These are phyloP conservation scores for Microcyclosporella mali DNA, from an alignment of 2,329 filamentous ascomycete genomes.

Conservation along the genomic window DNA sequence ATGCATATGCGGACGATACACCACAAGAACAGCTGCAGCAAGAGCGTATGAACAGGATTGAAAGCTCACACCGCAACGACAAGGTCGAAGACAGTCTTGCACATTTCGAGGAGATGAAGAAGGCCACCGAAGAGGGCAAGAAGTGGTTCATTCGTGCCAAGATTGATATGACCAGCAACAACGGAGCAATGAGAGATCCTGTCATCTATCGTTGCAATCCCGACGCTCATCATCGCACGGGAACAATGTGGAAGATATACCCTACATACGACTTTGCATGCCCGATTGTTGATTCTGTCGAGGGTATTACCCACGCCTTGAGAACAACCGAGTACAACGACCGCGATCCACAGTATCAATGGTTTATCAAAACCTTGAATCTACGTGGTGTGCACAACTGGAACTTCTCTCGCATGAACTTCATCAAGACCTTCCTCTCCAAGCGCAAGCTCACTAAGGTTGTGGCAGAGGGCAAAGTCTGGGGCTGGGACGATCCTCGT, in stretches of 20 bases:
- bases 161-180: slow-evolving; percentile 83
- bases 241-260: slow-evolving; percentile 75
- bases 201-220: slow-evolving; percentile 95
- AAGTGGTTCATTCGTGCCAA: slow-evolving; percentile 92
- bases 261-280: slow-evolving; percentile 84
- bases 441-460: slow-evolving; percentile 83
- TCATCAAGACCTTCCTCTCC: slow-evolving; percentile 73
- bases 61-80: slow-evolving; percentile 73
- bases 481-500: slow-evolving; percentile 80
- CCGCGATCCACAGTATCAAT: slow-evolving; percentile 79
- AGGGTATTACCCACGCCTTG: slow-evolving; percentile 77
- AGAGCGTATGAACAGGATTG: slow-evolving; percentile 76
- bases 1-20: slow-evolving; percentile 93
- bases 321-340: slow-evolving; percentile 84
- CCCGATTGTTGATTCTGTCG: slow-evolving; percentile 71
- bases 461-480: slow-evolving; percentile 68
- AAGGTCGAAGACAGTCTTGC: slow-evolving; percentile 75
- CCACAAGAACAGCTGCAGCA: slow-evolving; percentile 80
- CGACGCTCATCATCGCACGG: slow-evolving; percentile 67
- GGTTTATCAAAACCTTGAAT: slow-evolving; percentile 70
- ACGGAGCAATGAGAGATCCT: slow-evolving; percentile 92
- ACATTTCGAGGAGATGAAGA: slow-evolving; percentile 91
- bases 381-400: slow-evolving; percentile 75
- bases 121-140: slow-evolving; percentile 68
- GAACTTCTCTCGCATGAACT: slow-evolving; percentile 81